A percentile compares a stretch with the other conserved stretches of the same genome.
These are phyloP conservation scores for Fraxinus americana DNA, from an alignment of 257 asterid species.

Conservation along the genomic window DNA sequence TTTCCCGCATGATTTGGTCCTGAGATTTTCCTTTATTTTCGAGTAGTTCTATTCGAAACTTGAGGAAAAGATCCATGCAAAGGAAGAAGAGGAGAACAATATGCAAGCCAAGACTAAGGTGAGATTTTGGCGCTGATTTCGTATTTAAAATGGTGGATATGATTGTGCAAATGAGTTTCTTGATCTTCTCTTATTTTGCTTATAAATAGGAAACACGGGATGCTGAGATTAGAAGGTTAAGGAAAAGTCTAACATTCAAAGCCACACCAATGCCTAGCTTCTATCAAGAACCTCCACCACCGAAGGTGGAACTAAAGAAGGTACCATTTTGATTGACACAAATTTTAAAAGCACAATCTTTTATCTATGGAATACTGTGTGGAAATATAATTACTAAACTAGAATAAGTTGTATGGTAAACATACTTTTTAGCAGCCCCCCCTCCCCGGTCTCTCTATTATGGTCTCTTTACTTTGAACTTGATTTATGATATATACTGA, in stretches of 20 bases:
- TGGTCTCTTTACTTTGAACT: not conserved
- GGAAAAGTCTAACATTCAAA: slow-evolving; percentile 85
- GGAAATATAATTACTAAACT: not conserved
- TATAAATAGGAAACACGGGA: slow-evolving; percentile 78
- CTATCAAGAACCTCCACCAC: slow-evolving; percentile 97
- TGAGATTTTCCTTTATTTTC: slow-evolving; percentile 25
- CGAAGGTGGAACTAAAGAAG: slow-evolving; percentile 88
- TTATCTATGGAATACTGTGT: too few species aligned
- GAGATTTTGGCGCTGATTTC: slow-evolving; percentile 8
- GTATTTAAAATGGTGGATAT: not conserved
- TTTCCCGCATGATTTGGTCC: slow-evolving; percentile 19
- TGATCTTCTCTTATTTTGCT: slow-evolving; percentile 11
- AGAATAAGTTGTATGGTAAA: not conserved
- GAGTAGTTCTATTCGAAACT: slow-evolving; percentile 83
- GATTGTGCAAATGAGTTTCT: slow-evolving; percentile 14
- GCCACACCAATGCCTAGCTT: slow-evolving; percentile 99
- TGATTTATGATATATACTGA: not conserved
- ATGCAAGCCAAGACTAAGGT: slow-evolving; percentile 86
- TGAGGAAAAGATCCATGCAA: slow-evolving; percentile 91
- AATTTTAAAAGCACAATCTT: not conserved
- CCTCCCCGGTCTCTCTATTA: not conserved
- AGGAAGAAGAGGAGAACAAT: slow-evolving; percentile 81
- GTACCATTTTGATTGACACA: slow-evolving; percentile 34
- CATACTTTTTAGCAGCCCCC: not conserved
- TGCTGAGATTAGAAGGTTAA: slow-evolving; percentile 80